phyloP scores from a whole-genome alignment of 176 grass and related monocot species.

The Stipa capillata region DNA sequence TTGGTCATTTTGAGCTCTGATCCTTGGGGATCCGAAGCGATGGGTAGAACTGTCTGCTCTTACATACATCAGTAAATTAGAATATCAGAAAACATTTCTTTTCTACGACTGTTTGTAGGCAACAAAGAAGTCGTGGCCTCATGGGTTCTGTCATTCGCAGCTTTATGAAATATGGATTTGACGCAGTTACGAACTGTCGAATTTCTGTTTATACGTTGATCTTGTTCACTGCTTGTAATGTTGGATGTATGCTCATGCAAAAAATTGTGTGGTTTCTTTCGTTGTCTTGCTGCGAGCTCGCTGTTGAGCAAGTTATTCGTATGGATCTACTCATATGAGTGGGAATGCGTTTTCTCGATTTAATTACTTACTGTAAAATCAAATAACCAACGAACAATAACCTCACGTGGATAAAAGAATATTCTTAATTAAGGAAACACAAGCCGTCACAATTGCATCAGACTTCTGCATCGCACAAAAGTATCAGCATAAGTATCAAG shows the following conservation, averaged over 20 bases:
- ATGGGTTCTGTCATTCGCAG: not conserved
- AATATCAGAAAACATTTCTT: not conserved
- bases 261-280: not conserved
- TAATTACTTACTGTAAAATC: too few relatives aligned
- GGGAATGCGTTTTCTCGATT: too few relatives aligned
- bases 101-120: not conserved
- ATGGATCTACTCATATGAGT: not conserved
- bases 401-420: too few relatives aligned
- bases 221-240: constrained; percentile 28
- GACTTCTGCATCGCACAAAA: too few relatives aligned
- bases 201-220: constrained; percentile 17
- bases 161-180: constrained; percentile 12
- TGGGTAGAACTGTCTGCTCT: not conserved
- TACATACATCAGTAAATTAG: not conserved
- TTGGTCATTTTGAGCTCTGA: constrained; percentile 55
- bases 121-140: not conserved
- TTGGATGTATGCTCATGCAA: constrained; percentile 18
- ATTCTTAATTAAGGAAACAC: too few relatives aligned
- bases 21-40: not conserved
- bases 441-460: too few relatives aligned
- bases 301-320: not conserved
- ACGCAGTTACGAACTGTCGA: not conserved
- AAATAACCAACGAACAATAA: too few relatives aligned
- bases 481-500: too few relatives aligned
- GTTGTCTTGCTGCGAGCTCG: not conserved